Base-by-base conservation (phyloP, 257 asterid species). In the Solanum lignicaule region DNA sequence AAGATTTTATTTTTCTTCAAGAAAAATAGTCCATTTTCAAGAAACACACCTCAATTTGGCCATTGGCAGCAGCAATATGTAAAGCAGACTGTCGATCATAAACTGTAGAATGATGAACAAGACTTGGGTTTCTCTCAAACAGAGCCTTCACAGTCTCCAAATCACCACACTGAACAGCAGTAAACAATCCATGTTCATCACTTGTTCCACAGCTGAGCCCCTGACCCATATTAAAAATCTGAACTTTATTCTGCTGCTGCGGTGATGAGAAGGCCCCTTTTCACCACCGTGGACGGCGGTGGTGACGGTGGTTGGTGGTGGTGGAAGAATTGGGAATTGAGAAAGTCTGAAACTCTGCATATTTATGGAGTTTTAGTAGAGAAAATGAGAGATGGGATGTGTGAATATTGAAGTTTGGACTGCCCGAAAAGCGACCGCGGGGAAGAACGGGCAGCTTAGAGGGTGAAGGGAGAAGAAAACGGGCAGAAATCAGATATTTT, bases 11-110 rank as follows among this genome's bases (percentile, higher is more conserved):
- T 69, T 69, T 32, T 32, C 38, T 29, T 69, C 23, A 71, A 32
- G 25, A 69, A 32, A 71, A 71, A 8, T 3, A 11, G 1, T 23
- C 78, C 39, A 2, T 72, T 72, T 72, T 10, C 72, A 87, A 87
- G 84, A 88, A 72, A 89, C 92, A 31, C 38, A 96, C 99, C 99
- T 96, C 98, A 98, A 93, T 95, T 94, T 93, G 99, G 88, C 98
- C 99, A 92, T 94, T 93, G 88, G 99, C 99, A 85, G 99, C 98
- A 38, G 99, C 99, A 39, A 97, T 92, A 92, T 97, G 99, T 91
- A 96, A 76, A 90, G 94, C 90, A 13, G 98, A 93, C 93, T 93
- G 93, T 27, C 96, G 95, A 93, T 95, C 98, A 88, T 93, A 93
- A 18, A 89, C 92, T 1, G 98, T 93, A 52, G 90, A 83, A 36